phyloP scores from a whole-genome alignment of 192 early-diverging fungal species.

The Podila horticola region DNA sequence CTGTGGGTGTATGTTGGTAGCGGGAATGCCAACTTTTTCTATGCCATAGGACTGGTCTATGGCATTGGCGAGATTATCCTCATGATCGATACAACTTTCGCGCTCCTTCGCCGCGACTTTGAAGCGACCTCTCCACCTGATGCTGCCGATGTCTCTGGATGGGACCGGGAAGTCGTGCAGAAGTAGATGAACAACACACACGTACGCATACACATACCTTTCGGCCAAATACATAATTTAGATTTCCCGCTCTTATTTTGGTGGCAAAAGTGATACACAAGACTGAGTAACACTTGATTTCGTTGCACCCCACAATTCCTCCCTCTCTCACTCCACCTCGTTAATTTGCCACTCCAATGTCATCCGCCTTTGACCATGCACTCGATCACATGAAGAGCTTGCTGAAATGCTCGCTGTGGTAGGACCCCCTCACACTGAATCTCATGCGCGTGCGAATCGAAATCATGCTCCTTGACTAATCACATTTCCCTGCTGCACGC shows the following conservation, averaged over 20 bases:
- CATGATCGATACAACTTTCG: constrained; percentile 86
- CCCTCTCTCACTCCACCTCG: neutral
- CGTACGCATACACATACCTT: no score
- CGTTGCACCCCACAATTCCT: neutral
- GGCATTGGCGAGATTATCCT: constrained; percentile 87
- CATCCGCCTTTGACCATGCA: constrained; percentile 41
- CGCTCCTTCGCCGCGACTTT: constrained; percentile 81
- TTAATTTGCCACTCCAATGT: constrained; percentile 2
- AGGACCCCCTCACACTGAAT: neutral
- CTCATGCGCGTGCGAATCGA: no score
- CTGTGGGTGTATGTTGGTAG: constrained; percentile 96
- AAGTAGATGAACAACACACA: constrained; percentile 2
- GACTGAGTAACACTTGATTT: neutral
- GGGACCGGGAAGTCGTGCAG: constrained; percentile 40
- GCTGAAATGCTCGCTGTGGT: constrained; percentile 49
- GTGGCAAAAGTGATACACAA: neutral
- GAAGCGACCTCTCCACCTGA: constrained; percentile 59
- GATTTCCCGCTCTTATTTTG: neutral
- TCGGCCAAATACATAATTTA: no score
- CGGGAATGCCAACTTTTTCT: constrained; percentile 99
- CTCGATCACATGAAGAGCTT: constrained; percentile 19
- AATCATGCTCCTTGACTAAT: neutral
- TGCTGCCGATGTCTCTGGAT: constrained; percentile 12
- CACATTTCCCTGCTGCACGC: neutral
- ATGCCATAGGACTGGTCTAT: constrained; percentile 95